Evolutionary conservation across 2,329 filamentous ascomycete species (phyloP).

Genomic region (Talaromyces funiculosus): DNA sequence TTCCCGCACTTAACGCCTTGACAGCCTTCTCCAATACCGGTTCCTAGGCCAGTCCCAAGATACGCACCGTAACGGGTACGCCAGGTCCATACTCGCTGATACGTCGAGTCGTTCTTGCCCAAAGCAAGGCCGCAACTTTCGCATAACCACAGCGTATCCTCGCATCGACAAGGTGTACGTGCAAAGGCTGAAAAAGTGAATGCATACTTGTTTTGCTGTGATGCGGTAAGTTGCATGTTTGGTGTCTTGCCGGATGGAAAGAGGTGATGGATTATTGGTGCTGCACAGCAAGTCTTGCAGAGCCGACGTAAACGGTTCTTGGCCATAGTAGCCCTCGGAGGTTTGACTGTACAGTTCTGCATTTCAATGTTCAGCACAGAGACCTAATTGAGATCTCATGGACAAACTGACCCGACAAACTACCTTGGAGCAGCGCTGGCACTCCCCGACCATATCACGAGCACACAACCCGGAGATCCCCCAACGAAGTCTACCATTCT

Average conservation of each 20-base stretch:
- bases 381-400: background rate
- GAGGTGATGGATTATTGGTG: constrained; percentile 51
- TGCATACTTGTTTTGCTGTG: constrained; percentile 25
- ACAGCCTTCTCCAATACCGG: constrained; percentile 80
- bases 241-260: constrained; percentile 17
- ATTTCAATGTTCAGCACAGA: constrained; percentile 8
- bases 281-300: constrained; percentile 67
- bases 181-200: constrained; percentile 47
- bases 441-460: constrained; percentile 78
- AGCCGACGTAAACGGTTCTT: constrained; percentile 74
- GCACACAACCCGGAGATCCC: constrained; percentile 76
- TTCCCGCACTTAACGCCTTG: constrained; percentile 84
- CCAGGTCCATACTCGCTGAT: constrained; percentile 77
- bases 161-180: constrained; percentile 55
- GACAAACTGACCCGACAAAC: constrained; percentile 64
- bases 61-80: constrained; percentile 73
- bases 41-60: constrained; percentile 72
- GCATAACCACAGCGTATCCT: constrained; percentile 69
- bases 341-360: constrained; percentile 86
- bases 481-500: constrained; percentile 43
- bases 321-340: constrained; percentile 61
- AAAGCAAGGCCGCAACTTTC: constrained; percentile 73
- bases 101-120: constrained; percentile 51
- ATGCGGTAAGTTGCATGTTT: background rate
- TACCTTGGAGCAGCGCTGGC: constrained; percentile 67